Percentiles rank a stretch among this genome's conserved stretches.
Conservation (phyloP, 208 protist species). For the Leptomonas pyrrhocoris region DNA sequence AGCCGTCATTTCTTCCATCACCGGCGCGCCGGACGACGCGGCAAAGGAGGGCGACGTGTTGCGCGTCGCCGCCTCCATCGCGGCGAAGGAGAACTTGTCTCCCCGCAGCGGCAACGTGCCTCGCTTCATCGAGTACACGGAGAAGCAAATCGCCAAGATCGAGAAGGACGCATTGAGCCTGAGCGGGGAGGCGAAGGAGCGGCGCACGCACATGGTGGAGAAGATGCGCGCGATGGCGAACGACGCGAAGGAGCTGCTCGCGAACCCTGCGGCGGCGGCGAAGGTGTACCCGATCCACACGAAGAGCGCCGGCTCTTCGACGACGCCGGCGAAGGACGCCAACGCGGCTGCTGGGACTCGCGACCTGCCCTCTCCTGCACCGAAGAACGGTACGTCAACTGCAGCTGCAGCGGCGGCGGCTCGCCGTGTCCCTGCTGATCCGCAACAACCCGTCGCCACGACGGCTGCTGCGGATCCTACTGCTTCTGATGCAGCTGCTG, state of each 20-base stretch:
- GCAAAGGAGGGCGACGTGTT: slow-evolving; percentile 41
- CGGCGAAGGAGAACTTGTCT: slow-evolving; percentile 40
- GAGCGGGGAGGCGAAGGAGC: slow-evolving; percentile 28
- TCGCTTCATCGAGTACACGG: slow-evolving; percentile 66
- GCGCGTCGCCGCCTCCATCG: slow-evolving; percentile 31
- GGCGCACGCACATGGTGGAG: slow-evolving; percentile 27
- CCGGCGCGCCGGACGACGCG: slow-evolving; percentile 34
- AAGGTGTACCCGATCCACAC: slow-evolving; percentile 44
- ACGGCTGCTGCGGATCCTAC: background rate
- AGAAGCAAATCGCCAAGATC: slow-evolving; percentile 36
- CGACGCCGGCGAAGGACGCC: slow-evolving; percentile 12
- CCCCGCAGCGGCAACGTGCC: slow-evolving; percentile 65
- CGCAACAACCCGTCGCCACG: too few species aligned
- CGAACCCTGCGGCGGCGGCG: slow-evolving; percentile 40
- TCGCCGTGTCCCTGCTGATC: too few species aligned
- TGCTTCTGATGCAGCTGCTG: background rate
- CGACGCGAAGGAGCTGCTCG: slow-evolving; percentile 48
- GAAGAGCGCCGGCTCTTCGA: background rate
- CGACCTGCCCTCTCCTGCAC: slow-evolving; percentile 2
- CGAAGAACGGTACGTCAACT: background rate
- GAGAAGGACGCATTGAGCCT: slow-evolving; percentile 31
- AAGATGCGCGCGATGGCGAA: slow-evolving; percentile 48
- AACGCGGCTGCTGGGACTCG: background rate
- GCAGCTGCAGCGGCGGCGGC: background rate
- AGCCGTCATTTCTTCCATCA: slow-evolving; percentile 32